Evolutionary conservation across 352 stramenopile species (phyloP).

Genomic region (Blastocystis sp.): DNA sequence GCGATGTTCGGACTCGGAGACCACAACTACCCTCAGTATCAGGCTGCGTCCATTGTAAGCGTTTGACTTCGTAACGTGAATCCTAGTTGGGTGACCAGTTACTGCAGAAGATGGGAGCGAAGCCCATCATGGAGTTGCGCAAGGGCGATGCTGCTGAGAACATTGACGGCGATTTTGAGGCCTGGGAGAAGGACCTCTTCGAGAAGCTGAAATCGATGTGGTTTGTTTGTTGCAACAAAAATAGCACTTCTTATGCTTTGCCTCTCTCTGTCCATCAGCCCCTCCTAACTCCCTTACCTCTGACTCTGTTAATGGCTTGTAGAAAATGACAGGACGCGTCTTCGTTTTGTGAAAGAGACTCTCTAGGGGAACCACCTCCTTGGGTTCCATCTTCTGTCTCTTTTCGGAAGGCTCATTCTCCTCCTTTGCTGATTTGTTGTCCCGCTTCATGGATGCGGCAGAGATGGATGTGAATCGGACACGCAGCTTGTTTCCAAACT

Average conservation of each 20-base stretch:
- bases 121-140: constrained; percentile 30
- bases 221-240: constrained; percentile 1
- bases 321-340: constrained; percentile 23
- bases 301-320: constrained; percentile 20
- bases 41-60: constrained; percentile 28
- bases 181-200: constrained; percentile 14
- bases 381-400: not conserved
- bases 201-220: not conserved
- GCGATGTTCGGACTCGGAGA: constrained; percentile 50
- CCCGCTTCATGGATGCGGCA: not conserved
- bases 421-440: not conserved
- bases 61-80: not conserved
- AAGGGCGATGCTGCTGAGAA: constrained; percentile 48
- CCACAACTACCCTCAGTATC: constrained; percentile 46
- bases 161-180: constrained; percentile 35
- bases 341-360: constrained; percentile 22
- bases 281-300: not conserved
- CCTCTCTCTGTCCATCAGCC: not conserved
- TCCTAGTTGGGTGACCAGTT: constrained; percentile 32
- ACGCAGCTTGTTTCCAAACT: constrained; percentile 17
- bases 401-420: not conserved
- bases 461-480: constrained; percentile 5
- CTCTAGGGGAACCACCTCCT: not conserved
- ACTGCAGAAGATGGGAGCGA: constrained; percentile 51
- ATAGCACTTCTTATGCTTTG: constrained; percentile 25